Evolutionary conservation across 73 alveolate genomes (phyloP), one percentile per base, ranked within the genome.

Genomic region (Breviolum minutum): DNA sequence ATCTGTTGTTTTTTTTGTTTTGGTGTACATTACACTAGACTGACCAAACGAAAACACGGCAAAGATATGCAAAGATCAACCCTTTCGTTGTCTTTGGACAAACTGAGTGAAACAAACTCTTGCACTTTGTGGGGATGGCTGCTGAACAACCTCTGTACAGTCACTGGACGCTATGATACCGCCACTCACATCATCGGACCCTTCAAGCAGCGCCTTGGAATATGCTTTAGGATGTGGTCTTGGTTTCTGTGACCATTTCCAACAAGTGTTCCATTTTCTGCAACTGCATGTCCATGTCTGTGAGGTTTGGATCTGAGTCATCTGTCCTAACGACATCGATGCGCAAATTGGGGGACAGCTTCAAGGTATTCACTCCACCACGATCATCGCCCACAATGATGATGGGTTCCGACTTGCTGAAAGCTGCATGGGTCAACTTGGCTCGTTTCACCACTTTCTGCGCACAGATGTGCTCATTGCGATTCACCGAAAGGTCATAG

Each of bases 321-420:
- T 83, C 92, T 11, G 92, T 83, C 92, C 92, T 83, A 22, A 92
- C 90, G 69, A 92, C 98, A 48, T 80, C 98, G 68, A 92, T 92
- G 27, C 99, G 95, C 66, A 95, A 94, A 81, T 95, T 95, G 26
- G 99, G 99, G 29, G 99, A 95, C 66, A 95, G 82, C 87, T 95
- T 95, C 91, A 95, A 71, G 48, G 95, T 80, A 82, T 95, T 95
- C 82, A 95, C 91, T 27, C 98, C 98, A 17, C 98, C 98, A 12
- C 98, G 98, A 8, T 92, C 98, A 27, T 92, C 98, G 74, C 99
- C 99, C 69, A 99, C 99, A 60, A 99, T 94, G 71, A 99, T 97
- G 99, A 99, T 99, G 48, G 99, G 99, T 87, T 99, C 99, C n/a
- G 95, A 95, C 84, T 95, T 92, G 99, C 99, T 99, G 99, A 99